Base-by-base conservation (phyloP, 2,329 filamentous ascomycete species). In the Trichoderma endophyticum region DNA sequence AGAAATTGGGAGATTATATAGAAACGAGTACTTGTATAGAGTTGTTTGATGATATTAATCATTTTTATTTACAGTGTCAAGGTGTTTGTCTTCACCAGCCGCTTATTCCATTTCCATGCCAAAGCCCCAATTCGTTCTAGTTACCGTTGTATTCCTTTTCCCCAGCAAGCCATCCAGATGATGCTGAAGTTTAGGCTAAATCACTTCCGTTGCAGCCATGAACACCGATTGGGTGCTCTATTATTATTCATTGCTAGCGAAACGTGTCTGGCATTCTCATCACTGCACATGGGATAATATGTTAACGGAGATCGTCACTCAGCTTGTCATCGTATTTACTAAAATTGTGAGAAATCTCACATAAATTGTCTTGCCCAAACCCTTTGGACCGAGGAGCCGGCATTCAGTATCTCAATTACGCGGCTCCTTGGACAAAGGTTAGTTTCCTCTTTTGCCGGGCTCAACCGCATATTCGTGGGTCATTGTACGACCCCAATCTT, bases 81-180 rank as follows among this genome's bases (percentile, higher is more conserved):
- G 34, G 21, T 6, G 28, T 43, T 30, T 36, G 18, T 51, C 34
- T 26, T 51, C 39, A 1, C 39, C 34, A 8, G 8, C 0, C 24
- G 5, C n/a, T 26, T 32, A 30, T 4, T 67, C 3, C 3, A 18
- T n/a, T 6, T 60, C 2, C 2, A n/a, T n/a, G 7, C 2, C 24
- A 39, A 12, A 48, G 7, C 26, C 56, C 26, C 8, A 54, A 69
- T 54, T 14, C 6, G n/a, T 36, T 24, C 36, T 69, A 69, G 66
- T 61, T 21, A 61, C 57, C 18, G 66, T 69, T 2, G 66, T 54
- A 69, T 69, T 69, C 66, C 66, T 26, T 69, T 69, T 4, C 66
- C 57, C 56, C 66, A 69, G 66, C n/a, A 28, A 28, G 11, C 21
- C 66, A 51, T 36, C 18, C 36, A 36, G 15, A 51, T 3, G 6